A percentile compares a stretch with the other conserved stretches of the same genome.
These are phyloP conservation scores for Artomyces pyxidatus DNA, from an alignment of 768 basidiomycete genomes.

Conservation along the genomic window DNA sequence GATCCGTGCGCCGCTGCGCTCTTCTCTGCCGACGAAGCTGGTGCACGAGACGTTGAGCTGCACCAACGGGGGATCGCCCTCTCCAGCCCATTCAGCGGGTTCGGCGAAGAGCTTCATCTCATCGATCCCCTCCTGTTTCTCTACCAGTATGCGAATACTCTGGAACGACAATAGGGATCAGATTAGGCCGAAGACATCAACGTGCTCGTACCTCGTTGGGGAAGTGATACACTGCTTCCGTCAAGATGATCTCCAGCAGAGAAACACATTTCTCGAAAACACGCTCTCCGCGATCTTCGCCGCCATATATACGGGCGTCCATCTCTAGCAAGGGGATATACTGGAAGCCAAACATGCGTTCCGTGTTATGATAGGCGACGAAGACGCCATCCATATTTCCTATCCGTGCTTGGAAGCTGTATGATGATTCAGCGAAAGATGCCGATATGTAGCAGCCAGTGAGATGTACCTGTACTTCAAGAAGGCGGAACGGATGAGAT, in stretches of 20 bases:
- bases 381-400: constrained; percentile 96
- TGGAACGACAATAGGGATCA: constrained; percentile 17
- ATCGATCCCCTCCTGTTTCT: constrained; percentile 37
- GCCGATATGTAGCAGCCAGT: not conserved
- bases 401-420: constrained; percentile 89
- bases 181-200: not conserved
- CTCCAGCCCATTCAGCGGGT: constrained; percentile 42
- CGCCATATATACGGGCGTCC: constrained; percentile 74
- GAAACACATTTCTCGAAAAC: constrained; percentile 70
- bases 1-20: constrained; percentile 28
- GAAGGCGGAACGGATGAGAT: constrained; percentile 89
- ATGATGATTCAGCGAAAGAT: not conserved
- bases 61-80: constrained; percentile 38
- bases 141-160: constrained; percentile 55
- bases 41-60: constrained; percentile 46
- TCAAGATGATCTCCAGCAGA: constrained; percentile 59
- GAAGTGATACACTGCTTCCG: constrained; percentile 50
- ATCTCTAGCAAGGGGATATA: constrained; percentile 84
- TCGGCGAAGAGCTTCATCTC: constrained; percentile 61
- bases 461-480: constrained; percentile 74
- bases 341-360: constrained; percentile 86
- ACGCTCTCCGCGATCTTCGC: constrained; percentile 49
- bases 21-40: constrained; percentile 36
- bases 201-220: constrained; percentile 49
- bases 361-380: constrained; percentile 83